Base-by-base conservation (phyloP, 805 yeast species). In the Priceomyces haplophilus region DNA sequence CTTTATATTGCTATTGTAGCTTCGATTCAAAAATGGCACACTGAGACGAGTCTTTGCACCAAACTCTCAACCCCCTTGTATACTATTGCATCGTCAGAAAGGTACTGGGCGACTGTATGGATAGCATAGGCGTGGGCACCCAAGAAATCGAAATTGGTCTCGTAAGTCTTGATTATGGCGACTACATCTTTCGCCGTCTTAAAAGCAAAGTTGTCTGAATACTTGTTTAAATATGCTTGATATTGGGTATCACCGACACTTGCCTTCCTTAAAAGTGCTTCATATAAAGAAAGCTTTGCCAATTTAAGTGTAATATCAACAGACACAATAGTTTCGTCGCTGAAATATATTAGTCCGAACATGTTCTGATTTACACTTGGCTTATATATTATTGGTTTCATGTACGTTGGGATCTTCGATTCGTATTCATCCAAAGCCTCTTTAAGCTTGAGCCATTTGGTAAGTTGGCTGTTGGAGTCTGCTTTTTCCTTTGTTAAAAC, bases 141-240 rank as follows among this genome's bases (percentile, higher is more conserved):
- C 72, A 72, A 67, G 23, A 69, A 50, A 23, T 46, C 42, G 29
- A 54, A 31, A 44, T 64, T 67, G 11, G 53, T 42, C 29, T 67
- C 70, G 42, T 69, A 69, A 2, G 72, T 64, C 40, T 56, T 58
- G 50, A 69, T 45, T 23, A 69, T 66, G 2, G 74, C 75, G 29
- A 68, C 55, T 6, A 67, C 54, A 27, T 68, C 73, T 41, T 56
- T 57, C 16, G 72, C 64, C 15, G 64, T 36, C 13, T 55, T 52
- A 24, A 57, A 56, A 7, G 50, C 45, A 42, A 56, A 61, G 23
- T 58, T 53, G 2, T 52, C 40, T 1, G 69, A 61, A 44, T 55
- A 61, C 27, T 53, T 52, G 3, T 46, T 48, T 10, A 55, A 37
- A 21, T 64, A 61, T 11, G 45, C 50, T 36, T 50, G 48, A 1